Evolutionary conservation across 1,284 basidiomycete genomes (phyloP), one percentile per base, ranked within the genome.

Genomic region (Trametes hirsuta): DNA sequence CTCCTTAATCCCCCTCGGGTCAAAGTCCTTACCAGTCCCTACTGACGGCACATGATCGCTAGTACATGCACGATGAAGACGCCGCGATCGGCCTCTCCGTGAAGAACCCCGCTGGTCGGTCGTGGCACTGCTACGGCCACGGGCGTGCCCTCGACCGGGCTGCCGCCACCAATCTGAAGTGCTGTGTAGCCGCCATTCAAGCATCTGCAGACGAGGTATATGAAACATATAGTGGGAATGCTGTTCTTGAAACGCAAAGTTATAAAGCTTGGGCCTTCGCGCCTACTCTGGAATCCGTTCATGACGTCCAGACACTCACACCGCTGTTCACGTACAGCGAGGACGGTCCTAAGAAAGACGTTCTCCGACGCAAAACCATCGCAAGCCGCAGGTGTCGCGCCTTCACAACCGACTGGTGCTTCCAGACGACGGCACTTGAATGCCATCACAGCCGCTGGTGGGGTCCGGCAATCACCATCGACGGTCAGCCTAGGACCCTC

Each of bases 1-100:
- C 30, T 12, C 14, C 5, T 18, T 18, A 18, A 18, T 18, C 18
- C 18, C 18, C 18, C 18, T 18, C 18, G 18, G 18, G 18, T 18
- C 18, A 18, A 18, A 18, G 18, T 18, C 18, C 18, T 18, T 18
- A 18, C 18, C 18, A 18, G 18, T 18, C 18, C 18, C 18, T 18
- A 18, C 18, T 18, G 18, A 18, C 1, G 18, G 18, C 18, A 18
- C 18, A 18, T 18, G 18, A 18, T 18, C 18, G 18, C 18, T 18
- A 57, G 57, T 42, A n/a, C 14, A 66, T 66, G 65, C 63, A 64
- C 47, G 53, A 64, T 53, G 59, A 66, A 54, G 65, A 66, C 57
- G 45, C 40, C 40, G 63, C 25, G 2, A 53, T 53, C 40, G 51
- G 47, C 14, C 25, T 47, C 18, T 3, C 37, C 22, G 36, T 67